Conservation (phyloP, 176 grass and related monocot species). For the Poa pratensis region DNA sequence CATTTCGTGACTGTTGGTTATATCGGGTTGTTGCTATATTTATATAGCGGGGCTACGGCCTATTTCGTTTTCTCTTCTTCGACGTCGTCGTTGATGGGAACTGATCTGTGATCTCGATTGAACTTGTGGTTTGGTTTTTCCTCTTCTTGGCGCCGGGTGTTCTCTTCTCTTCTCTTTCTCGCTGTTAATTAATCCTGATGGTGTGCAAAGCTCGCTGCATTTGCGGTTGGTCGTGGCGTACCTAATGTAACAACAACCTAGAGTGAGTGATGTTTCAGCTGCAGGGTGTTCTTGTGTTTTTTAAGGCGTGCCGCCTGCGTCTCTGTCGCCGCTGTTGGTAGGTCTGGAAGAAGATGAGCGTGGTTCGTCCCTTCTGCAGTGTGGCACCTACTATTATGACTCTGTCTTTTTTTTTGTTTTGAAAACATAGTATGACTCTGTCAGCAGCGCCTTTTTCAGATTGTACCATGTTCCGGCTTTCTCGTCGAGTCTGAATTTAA, state of each 20-base stretch:
- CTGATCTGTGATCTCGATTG: conserved; percentile 50
- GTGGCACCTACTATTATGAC: conserved; percentile 26
- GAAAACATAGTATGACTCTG: background rate
- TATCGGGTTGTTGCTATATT: too few relatives aligned
- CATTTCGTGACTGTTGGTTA: too few relatives aligned
- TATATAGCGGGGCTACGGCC: too few relatives aligned
- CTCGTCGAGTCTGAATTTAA: background rate
- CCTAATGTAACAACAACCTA: conserved; percentile 70
- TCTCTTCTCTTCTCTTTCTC: conserved; percentile 3
- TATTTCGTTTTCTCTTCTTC: too few relatives aligned
- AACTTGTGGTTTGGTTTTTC: conserved; percentile 59
- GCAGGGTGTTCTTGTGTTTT: conserved; percentile 22
- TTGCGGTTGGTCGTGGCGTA: conserved; percentile 52
- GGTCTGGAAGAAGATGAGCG: conserved; percentile 13
- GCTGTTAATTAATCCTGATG: conserved; percentile 54
- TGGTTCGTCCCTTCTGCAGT: conserved; percentile 20
- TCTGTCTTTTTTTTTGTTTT: too few relatives aligned
- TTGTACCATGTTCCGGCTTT: background rate
- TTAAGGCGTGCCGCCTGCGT: conserved; percentile 23
- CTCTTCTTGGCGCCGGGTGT: conserved; percentile 34
- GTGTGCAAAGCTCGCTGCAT: conserved; percentile 33
- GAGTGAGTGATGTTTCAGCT: conserved; percentile 58
- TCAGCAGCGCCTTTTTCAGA: background rate
- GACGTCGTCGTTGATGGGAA: conserved; percentile 36
- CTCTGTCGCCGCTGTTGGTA: conserved; percentile 25